Base-by-base conservation (phyloP, 345 rosid genomes). In the Euphorbia lathyris region DNA sequence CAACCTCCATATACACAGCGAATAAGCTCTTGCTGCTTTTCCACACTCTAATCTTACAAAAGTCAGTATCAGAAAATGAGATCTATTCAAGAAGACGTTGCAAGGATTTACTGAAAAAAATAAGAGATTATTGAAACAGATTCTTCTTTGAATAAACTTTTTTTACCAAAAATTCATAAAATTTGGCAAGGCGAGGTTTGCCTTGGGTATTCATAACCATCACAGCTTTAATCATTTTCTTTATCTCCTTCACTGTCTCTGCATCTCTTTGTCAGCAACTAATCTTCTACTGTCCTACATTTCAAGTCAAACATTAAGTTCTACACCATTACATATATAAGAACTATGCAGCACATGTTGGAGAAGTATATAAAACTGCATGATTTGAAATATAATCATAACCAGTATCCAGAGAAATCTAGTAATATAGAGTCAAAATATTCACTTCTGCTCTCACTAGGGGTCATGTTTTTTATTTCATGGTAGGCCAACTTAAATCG, bases 131-230 rank as follows among this genome's bases (percentile, higher is more conserved):
- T 14, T 27, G 3, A 40, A 40, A 40, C 43, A 40, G 11, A 40
- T 19, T 17, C 17, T 0, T 2, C 23, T 53, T 9, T 5, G 10
- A 53, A 53, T 53, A 53, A 53, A 19, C 1, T n/a, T 53, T 53
- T 22, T 36, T 58, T 40, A 92, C 97, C 97, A 83, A 72, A 53
- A 73, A 88, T 51, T 92, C 95, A 78, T 85, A 92, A 76, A 92
- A 96, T 80, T 86, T 95, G 40, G 96, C 83, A 51, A 94, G 84
- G 4, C 97, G 97, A 77, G 99, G 96, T 71, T 90, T 90, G 86
- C 97, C 98, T 78, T 87, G 89, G 26, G 93, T 90, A 78, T 92
- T 92, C 79, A 95, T 82, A 70, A 90, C 83, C 82, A 95, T 81
- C 83, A 88, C 96, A 23, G 97, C 90, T 83, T 80, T 90, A 32